A percentile compares a stretch with the other conserved stretches of the same genome.
Evolutionary conservation across 305 asterid genomes (phyloP).

Genomic region (Plantago coronopus): DNA sequence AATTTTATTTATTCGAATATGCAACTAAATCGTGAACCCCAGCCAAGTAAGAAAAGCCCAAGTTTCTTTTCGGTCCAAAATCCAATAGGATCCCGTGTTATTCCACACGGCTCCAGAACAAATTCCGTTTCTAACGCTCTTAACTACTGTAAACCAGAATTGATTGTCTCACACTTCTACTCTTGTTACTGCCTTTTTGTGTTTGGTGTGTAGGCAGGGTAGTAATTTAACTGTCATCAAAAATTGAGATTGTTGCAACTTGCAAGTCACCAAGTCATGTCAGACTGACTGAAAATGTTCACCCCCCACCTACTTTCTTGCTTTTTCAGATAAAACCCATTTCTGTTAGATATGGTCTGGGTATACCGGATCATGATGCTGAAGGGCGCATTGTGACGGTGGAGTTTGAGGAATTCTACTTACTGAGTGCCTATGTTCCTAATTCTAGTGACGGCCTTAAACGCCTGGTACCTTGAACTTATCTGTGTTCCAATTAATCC

Average conservation of each 20-base stretch:
- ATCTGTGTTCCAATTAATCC: constrained; percentile 4
- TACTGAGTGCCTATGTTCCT: constrained; percentile 77
- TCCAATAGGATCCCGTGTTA: too few species aligned
- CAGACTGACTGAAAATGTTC: neutral
- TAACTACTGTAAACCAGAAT: too few species aligned
- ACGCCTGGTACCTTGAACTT: constrained; percentile 58
- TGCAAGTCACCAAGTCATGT: neutral
- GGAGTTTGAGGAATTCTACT: constrained; percentile 69
- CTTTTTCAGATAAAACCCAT: constrained; percentile 70
- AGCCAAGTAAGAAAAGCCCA: too few species aligned
- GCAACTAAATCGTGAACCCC: too few species aligned
- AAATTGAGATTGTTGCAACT: neutral
- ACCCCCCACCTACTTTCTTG: constrained; percentile 9
- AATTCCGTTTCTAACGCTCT: too few species aligned
- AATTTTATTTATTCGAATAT: too few species aligned
- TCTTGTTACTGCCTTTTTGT: too few species aligned
- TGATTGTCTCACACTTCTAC: too few species aligned
- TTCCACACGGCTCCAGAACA: too few species aligned
- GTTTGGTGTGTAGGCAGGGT: too few species aligned
- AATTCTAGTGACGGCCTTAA: constrained; percentile 92
- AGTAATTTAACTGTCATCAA: neutral
- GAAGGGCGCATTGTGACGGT: constrained; percentile 92
- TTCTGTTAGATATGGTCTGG: constrained; percentile 84
- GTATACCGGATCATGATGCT: constrained; percentile 78
- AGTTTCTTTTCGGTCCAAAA: too few species aligned